phyloP scores from a whole-genome alignment of 1,139 yeast species.

The Blastobotrys niveus region DNA sequence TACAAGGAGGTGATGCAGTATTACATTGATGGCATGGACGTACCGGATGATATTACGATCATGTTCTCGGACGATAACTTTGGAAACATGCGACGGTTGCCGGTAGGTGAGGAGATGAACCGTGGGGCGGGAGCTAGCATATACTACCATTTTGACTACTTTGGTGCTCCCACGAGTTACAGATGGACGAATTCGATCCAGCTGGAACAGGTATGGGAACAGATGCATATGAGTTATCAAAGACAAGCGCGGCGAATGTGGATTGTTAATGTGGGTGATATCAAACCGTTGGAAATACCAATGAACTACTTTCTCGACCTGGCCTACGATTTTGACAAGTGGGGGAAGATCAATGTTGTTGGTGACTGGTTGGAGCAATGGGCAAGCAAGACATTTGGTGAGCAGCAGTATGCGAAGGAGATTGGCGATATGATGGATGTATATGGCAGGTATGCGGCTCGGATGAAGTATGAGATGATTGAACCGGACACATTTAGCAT shows the following conservation, averaged over 20 bases:
- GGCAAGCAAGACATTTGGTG: slow-evolving; percentile 20
- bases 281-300: slow-evolving; percentile 23
- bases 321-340: slow-evolving; percentile 21
- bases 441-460: slow-evolving; percentile 18
- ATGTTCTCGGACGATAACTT: slow-evolving; percentile 23
- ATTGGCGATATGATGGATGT: slow-evolving; percentile 18
- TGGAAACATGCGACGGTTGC: slow-evolving; percentile 23
- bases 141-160: slow-evolving; percentile 23
- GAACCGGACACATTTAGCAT: slow-evolving; percentile 17
- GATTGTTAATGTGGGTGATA: slow-evolving; percentile 24
- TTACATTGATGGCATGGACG: slow-evolving; percentile 20
- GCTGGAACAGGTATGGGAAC: slow-evolving; percentile 21
- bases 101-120: slow-evolving; percentile 15
- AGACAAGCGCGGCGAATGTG: slow-evolving; percentile 19
- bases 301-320: slow-evolving; percentile 19
- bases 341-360: slow-evolving; percentile 15
- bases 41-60: slow-evolving; percentile 23
- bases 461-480: slow-evolving; percentile 21
- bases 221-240: slow-evolving; percentile 19
- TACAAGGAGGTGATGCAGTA: slow-evolving; percentile 23
- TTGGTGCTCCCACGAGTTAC: slow-evolving; percentile 22
- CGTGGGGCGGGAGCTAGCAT: slow-evolving; percentile 23
- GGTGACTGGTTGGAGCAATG: slow-evolving; percentile 17
- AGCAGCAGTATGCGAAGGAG: slow-evolving; percentile 14
- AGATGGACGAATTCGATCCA: slow-evolving; percentile 22